Conservation (phyloP, 2,329 filamentous ascomycete genomes). For the Epichloe aotearoae region DNA sequence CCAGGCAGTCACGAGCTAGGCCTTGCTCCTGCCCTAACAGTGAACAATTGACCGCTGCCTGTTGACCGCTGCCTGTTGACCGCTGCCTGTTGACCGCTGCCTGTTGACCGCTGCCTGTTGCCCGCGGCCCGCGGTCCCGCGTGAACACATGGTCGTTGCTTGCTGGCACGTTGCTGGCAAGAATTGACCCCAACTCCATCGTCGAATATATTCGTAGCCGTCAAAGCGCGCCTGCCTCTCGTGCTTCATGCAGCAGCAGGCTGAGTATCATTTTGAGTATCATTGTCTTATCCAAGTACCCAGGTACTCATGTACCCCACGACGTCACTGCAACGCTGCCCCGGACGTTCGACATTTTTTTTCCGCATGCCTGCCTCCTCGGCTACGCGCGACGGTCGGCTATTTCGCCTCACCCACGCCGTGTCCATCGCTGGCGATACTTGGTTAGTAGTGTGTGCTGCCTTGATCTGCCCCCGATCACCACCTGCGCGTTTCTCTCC, state of each 20-base stretch:
- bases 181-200: neutral
- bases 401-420: neutral
- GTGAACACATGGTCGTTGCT: neutral
- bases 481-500: conserved; percentile 2
- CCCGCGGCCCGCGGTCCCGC: neutral
- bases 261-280: neutral
- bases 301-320: neutral
- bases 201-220: neutral
- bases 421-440: neutral
- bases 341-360: neutral
- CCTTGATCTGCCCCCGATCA: neutral
- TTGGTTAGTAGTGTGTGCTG: neutral
- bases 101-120: neutral
- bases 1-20: neutral
- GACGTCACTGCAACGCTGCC: neutral
- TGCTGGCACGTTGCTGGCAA: neutral
- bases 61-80: neutral
- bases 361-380: conserved; percentile 1
- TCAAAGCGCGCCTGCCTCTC: neutral
- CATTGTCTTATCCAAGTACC: neutral
- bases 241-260: neutral
- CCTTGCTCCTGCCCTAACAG: neutral
- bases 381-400: conserved; percentile 3
- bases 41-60: too few species aligned
- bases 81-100: neutral